A percentile compares a stretch with the other conserved stretches of the same genome.
Conservation (phyloP, 2,329 filamentous ascomycete species). For the Calonectria montana region DNA sequence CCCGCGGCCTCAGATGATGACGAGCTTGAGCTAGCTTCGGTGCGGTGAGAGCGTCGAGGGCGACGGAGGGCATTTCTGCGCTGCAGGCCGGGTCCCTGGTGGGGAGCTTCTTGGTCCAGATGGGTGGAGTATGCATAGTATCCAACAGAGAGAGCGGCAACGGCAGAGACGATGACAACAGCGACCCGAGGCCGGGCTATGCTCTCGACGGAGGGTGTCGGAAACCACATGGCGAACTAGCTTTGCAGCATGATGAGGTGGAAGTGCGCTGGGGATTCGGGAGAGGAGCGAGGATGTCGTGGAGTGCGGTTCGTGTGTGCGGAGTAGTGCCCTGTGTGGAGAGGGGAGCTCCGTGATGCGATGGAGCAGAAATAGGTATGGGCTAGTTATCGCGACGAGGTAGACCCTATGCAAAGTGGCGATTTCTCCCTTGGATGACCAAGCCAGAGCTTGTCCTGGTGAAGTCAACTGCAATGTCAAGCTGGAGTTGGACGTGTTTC, state of each 20-base stretch:
- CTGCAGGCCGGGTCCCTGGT: conserved; percentile 59
- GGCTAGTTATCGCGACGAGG: background rate
- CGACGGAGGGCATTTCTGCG: conserved; percentile 76
- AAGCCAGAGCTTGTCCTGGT: background rate
- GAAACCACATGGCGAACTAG: conserved; percentile 57
- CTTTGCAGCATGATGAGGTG: conserved; percentile 47
- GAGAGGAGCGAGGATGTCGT: background rate
- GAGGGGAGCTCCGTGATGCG: background rate
- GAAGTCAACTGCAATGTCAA: conserved; percentile 1
- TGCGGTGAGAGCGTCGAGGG: conserved; percentile 50
- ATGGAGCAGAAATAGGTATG: background rate
- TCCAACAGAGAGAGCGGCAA: conserved; percentile 66
- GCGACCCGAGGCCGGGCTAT: conserved; percentile 66
- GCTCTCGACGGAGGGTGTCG: conserved; percentile 63
- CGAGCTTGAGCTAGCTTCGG: conserved; percentile 55
- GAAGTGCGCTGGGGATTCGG: conserved; percentile 1
- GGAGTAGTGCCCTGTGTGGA: background rate
- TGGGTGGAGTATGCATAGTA: conserved; percentile 67
- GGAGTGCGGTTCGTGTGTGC: background rate
- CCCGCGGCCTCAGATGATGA: conserved; percentile 53
- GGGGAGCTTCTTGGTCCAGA: conserved; percentile 39
- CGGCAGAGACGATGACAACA: conserved; percentile 65
- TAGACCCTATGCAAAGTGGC: background rate
- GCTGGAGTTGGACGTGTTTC: conserved; percentile 13
- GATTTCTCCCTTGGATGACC: background rate